Percentiles rank a stretch among this genome's conserved stretches.
Conservation (phyloP, 2,329 filamentous ascomycete species). For the Fusarium sterilihyphosum region DNA sequence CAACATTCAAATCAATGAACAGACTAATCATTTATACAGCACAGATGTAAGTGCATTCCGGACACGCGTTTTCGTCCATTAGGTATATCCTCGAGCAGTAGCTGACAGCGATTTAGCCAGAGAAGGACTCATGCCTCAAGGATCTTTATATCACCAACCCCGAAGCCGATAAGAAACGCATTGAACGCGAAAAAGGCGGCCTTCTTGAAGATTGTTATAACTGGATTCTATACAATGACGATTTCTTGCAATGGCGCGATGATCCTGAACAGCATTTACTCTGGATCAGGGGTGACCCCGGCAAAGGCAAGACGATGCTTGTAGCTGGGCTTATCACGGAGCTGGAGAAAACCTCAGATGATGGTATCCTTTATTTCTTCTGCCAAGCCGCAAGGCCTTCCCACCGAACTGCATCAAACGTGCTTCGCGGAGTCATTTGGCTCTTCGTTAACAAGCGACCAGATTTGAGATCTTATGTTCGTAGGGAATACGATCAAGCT, state of each 20-base stretch:
- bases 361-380: background rate
- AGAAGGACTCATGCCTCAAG: accelerated
- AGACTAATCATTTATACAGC: accelerated
- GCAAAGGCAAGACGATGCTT: background rate
- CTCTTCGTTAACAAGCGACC: accelerated
- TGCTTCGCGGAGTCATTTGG: accelerated
- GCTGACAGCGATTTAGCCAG: accelerated
- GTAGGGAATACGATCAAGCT: accelerated
- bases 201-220: accelerated
- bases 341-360: background rate
- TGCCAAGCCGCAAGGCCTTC: accelerated
- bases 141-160: accelerated
- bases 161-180: accelerated
- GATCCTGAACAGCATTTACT: background rate
- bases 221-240: accelerated
- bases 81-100: accelerated
- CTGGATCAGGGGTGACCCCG: background rate
- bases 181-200: accelerated
- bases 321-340: background rate
- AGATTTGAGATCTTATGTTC: accelerated
- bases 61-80: accelerated
- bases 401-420: accelerated
- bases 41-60: accelerated
- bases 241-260: accelerated
- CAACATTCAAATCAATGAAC: accelerated